Base-by-base conservation (phyloP, 2,329 filamentous ascomycete genomes). In the Aaosphaeria arxii region DNA sequence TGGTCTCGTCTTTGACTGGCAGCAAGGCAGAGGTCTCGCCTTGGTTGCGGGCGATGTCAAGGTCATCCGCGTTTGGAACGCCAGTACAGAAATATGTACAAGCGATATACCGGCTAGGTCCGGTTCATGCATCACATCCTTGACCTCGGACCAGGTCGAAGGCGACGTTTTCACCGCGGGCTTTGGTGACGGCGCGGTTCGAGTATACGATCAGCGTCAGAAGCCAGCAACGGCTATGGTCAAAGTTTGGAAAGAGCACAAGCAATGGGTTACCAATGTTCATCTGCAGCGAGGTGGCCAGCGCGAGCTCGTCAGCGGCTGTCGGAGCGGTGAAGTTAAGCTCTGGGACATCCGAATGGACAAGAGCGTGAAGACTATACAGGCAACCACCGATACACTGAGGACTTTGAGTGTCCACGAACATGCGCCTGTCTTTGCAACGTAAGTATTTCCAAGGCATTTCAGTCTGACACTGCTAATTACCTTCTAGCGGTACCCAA, bases 1-100 rank as follows among this genome's bases (percentile, higher is more conserved):
- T 1, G 94, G 94, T 24, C 87, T 99, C 72, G 92, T 97, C 29
- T 95, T 97, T 66, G 92, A 99, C 69, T 99, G 94, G 94, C 92
- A 97, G 69, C 94, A 99, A 73, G 91, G 95, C n/a, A 89, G 90
- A 58, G 94, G 94, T 6, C 89, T 90, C 51, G 86, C 95, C 6
- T 80, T 99, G n/a, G 94, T 97, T 31, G 94, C 94, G 7, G 94
- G 94, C 40, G 94, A 99, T 67, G 90, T 96, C 46, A 89, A 94
- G 49, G 89, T 96, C 32, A 96, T 99, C 59, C 83, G 91, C 33
- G 89, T 97, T 32, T 99, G 94, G 94, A 94, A 95, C 64, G 92
- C 92, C 11, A 90, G 89, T 6, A 88, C 89, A 40, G 94, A 99
- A 76, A 87, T 94, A 35, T 97, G 92, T 72, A 83, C 90, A 45